phyloP scores from a whole-genome alignment of 2,329 filamentous ascomycete species.

The Chlorencoelia australis region DNA sequence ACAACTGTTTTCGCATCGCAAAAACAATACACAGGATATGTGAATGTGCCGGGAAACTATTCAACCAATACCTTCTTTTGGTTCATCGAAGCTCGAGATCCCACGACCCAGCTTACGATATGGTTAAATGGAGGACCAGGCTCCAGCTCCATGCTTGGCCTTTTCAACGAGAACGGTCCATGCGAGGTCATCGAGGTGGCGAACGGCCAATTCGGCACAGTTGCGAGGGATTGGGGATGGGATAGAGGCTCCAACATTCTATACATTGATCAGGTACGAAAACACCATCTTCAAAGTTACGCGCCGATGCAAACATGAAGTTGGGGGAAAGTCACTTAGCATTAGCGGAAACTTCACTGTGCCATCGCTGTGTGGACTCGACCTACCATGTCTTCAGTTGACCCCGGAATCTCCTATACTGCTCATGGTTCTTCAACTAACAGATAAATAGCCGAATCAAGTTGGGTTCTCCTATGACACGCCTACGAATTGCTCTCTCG shows the following conservation, averaged over 20 bases:
- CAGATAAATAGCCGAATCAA: slow-evolving; percentile 51
- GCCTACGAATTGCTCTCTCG: slow-evolving; percentile 48
- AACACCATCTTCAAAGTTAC: too few species aligned
- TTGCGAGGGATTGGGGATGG: slow-evolving; percentile 54
- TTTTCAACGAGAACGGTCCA: slow-evolving; percentile 51
- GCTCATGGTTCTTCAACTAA: too few species aligned
- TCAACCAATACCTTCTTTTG: slow-evolving; percentile 40
- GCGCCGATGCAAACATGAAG: too few species aligned
- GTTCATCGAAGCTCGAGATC: slow-evolving; percentile 36
- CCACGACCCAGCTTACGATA: slow-evolving; percentile 43
- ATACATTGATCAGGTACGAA: slow-evolving; percentile 40
- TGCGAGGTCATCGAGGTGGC: slow-evolving; percentile 40
- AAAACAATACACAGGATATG: slow-evolving; percentile 62
- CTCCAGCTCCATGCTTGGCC: slow-evolving; percentile 51
- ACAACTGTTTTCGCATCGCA: slow-evolving; percentile 54
- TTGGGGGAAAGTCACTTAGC: too few species aligned
- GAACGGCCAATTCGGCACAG: slow-evolving; percentile 41
- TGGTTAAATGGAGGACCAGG: slow-evolving; percentile 62
- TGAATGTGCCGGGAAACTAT: slow-evolving; percentile 47
- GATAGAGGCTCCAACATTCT: slow-evolving; percentile 48
- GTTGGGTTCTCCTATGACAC: slow-evolving; percentile 60
- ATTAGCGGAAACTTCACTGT: too few species aligned
- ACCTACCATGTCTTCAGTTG: too few species aligned
- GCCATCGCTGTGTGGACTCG: too few species aligned
- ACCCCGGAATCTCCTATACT: too few species aligned